Conservation (phyloP, 2,329 filamentous ascomycete genomes). For the Bipolaris zeicola region DNA sequence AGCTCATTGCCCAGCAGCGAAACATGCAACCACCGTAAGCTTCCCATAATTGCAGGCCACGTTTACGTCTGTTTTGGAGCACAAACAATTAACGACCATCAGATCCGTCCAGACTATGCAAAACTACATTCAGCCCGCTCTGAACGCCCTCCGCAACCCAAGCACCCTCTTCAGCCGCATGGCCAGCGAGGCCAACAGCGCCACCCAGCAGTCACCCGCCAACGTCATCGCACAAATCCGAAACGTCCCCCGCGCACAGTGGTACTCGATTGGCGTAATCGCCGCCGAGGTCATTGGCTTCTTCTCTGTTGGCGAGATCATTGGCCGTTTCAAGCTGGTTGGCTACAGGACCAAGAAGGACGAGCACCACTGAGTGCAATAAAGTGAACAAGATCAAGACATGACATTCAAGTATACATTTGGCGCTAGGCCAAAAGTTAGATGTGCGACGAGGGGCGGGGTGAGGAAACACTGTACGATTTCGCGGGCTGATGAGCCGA, state of each 20-base stretch:
- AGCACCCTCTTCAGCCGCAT: constrained; percentile 59
- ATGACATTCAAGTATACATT: constrained; percentile 13
- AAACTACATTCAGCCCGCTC: constrained; percentile 77
- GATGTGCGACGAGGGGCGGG: neutral
- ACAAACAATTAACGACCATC: constrained; percentile 32
- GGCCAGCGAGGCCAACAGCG: constrained; percentile 46
- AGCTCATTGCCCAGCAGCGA: constrained; percentile 84
- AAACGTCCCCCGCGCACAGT: constrained; percentile 72
- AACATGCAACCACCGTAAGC: constrained; percentile 95
- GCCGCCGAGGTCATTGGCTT: constrained; percentile 89
- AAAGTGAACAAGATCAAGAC: constrained; percentile 12
- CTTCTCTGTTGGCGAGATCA: constrained; percentile 97
- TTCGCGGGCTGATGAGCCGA: constrained; percentile 19
- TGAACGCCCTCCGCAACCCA: constrained; percentile 74
- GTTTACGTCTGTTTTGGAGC: neutral
- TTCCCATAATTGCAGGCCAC: neutral
- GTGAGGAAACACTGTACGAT: constrained; percentile 28
- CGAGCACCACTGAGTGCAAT: constrained; percentile 38
- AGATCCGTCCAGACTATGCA: constrained; percentile 85
- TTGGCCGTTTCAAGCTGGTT: constrained; percentile 92
- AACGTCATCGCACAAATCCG: constrained; percentile 64
- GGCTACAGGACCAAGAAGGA: constrained; percentile 67
- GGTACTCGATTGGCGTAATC: constrained; percentile 76
- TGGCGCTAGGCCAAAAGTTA: constrained; percentile 3
- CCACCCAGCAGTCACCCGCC: constrained; percentile 58